Percentiles rank a stretch among this genome's conserved stretches.
These are phyloP conservation scores for Candida nanaspora DNA, from an alignment of 805 yeast genomes.

Conservation along the genomic window DNA sequence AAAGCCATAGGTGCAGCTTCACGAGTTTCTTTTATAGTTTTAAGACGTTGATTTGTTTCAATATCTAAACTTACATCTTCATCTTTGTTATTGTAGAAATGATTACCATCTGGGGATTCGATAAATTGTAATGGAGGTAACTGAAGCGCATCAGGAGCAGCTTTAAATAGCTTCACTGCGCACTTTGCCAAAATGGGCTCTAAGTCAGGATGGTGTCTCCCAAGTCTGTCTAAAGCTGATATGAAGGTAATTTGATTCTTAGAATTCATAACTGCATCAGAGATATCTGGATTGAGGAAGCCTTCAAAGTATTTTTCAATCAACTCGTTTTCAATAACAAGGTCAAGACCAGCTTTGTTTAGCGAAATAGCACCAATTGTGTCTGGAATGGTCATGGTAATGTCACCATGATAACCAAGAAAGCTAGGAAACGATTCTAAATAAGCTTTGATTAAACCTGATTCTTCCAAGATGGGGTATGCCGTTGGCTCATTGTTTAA, in stretches of 20 bases:
- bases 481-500: slow-evolving; percentile 91
- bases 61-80: slow-evolving; percentile 38
- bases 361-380: slow-evolving; percentile 83
- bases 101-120: slow-evolving; percentile 27
- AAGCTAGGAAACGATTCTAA: slow-evolving; percentile 49
- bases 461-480: slow-evolving; percentile 70
- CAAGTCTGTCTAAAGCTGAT: slow-evolving; percentile 65
- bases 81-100: slow-evolving; percentile 28
- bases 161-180: slow-evolving; percentile 35
- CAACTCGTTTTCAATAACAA: slow-evolving; percentile 37
- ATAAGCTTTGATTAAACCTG: slow-evolving; percentile 61
- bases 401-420: slow-evolving; percentile 48
- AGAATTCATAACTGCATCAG: not conserved
- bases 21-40: not conserved
- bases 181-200: slow-evolving; percentile 50
- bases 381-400: slow-evolving; percentile 54
- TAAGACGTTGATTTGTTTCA: slow-evolving; percentile 18
- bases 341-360: slow-evolving; percentile 61
- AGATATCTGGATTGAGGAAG: slow-evolving; percentile 40
- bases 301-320: slow-evolving; percentile 39
- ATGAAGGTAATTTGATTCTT: slow-evolving; percentile 56
- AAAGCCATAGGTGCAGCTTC: not conserved
- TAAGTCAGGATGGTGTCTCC: slow-evolving; percentile 75
- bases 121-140: slow-evolving; percentile 39
- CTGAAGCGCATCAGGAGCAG: slow-evolving; percentile 32